Base-by-base conservation (phyloP, 257 asterid species). In the Capsicum chinense region DNA sequence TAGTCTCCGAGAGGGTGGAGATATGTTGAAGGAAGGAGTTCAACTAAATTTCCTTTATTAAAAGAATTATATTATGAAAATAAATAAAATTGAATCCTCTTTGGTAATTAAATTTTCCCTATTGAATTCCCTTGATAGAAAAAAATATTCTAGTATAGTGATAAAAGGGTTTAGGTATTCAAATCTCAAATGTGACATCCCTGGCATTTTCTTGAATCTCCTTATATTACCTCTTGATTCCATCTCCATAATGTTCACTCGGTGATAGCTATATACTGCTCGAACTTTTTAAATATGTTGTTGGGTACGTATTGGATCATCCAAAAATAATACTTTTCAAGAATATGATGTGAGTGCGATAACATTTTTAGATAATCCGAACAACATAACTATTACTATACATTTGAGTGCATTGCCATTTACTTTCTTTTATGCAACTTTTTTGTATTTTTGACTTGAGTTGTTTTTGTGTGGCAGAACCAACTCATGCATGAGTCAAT, bases 401-500 rank as follows among this genome's bases (percentile, higher is more conserved):
- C 57, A 0, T 9, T 71, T 71, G 57, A 48, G 37, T 44, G 79
- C 9, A 44, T 71, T n/a, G 10, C 3, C 42, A 6, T 48, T 59
- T 80, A 21, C 21, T 60, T 60, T 39, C 10, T 50, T 52, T 62
- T 9, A 2, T n/a, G 42, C 73, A 44, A n/a, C 2, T 13, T 62
- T 9, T 81, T 7, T 1, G 1, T 0, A 14, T 21, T 21, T 13
- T 63, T 81, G 26, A 81, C 63, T 6, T 62, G 17, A 81, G 0
- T 13, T 81, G 58, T 62, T 44, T 37, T 13, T 81, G 47, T 63
- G 48, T 6, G 86, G 82, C 94, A 95, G 98, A 90, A 90, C 71
- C 97, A 93, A 79, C 93, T 93, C 62, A 80, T 93, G 95, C 85
- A 89, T 47, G 97, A 92, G 17, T 95, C 98, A 26, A 92, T 93